These are phyloP conservation scores for Entomortierella chlamydospora DNA, from an alignment of 192 early-diverging fungal genomes.

Conservation along the genomic window DNA sequence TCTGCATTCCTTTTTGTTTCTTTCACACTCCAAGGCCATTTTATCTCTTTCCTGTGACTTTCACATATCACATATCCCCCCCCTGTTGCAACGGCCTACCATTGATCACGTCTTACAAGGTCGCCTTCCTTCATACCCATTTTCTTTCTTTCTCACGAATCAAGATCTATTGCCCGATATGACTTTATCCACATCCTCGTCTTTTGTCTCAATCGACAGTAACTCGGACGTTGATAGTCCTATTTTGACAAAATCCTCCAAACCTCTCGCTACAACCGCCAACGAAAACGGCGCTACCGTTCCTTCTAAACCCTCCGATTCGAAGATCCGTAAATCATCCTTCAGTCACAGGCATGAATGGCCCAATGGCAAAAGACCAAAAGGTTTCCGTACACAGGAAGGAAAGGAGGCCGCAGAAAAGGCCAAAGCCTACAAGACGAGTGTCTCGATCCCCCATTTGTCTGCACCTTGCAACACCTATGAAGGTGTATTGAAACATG, in stretches of 20 bases:
- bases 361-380: constrained; percentile 50
- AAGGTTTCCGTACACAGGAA: constrained; percentile 41
- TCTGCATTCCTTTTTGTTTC: neutral
- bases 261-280: neutral
- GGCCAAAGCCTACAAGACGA: constrained; percentile 41
- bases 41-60: neutral
- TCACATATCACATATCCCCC: neutral
- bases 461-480: constrained; percentile 44
- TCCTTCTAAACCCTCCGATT: neutral
- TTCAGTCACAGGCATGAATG: constrained; percentile 30
- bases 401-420: constrained; percentile 52
- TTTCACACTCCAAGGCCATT: neutral
- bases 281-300: neutral
- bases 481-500: constrained; percentile 44
- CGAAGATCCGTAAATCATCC: constrained; percentile 1
- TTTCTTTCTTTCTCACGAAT: neutral
- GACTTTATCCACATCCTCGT: constrained; percentile 7
- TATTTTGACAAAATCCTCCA: constrained; percentile 19
- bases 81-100: too few species aligned
- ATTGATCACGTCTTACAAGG: too few species aligned
- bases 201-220: constrained; percentile 18
- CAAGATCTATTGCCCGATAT: neutral
- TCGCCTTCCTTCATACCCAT: too few species aligned
- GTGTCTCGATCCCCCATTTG: constrained; percentile 45
- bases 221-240: constrained; percentile 38